A percentile compares a stretch with the other conserved stretches of the same genome.
Evolutionary conservation across 306 rosid species (phyloP).

Genomic region (Cyamopsis tetragonoloba): DNA sequence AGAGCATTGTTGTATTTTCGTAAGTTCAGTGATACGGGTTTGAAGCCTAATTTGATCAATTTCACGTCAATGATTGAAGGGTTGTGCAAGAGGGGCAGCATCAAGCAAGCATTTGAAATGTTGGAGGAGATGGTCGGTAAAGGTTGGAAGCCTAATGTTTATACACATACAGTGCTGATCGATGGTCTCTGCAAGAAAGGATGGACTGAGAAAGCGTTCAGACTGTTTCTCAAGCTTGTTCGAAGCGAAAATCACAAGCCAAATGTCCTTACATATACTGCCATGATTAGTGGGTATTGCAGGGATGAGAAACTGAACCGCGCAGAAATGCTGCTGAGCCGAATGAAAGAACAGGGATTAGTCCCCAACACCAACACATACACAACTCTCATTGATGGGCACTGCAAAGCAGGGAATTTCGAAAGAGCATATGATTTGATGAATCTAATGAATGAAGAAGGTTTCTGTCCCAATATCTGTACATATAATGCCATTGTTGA

Average conservation of each 20-base stretch:
- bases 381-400: slow-evolving; percentile 71
- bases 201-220: slow-evolving; percentile 92
- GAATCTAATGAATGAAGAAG: slow-evolving; percentile 63
- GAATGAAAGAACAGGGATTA: slow-evolving; percentile 88
- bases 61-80: slow-evolving; percentile 73
- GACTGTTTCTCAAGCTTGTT: slow-evolving; percentile 88
- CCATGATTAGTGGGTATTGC: slow-evolving; percentile 88
- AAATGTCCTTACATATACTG: slow-evolving; percentile 77
- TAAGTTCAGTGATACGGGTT: slow-evolving; percentile 54
- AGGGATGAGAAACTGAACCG: slow-evolving; percentile 63
- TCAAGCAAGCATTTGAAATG: slow-evolving; percentile 93
- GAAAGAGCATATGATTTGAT: slow-evolving; percentile 61
- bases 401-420: slow-evolving; percentile 68
- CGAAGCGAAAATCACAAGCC: slow-evolving; percentile 77
- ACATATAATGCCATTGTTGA: slow-evolving; percentile 74
- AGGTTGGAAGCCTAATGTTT: slow-evolving; percentile 94
- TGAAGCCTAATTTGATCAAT: slow-evolving; percentile 76
- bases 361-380: slow-evolving; percentile 75
- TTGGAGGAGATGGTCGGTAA: slow-evolving; percentile 91
- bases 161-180: slow-evolving; percentile 70
- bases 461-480: slow-evolving; percentile 63
- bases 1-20: slow-evolving; percentile 68
- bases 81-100: slow-evolving; percentile 80
- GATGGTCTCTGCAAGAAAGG: slow-evolving; percentile 95
- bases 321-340: slow-evolving; percentile 74